These are phyloP conservation scores for Eimeria falciformis DNA, from an alignment of 169 alveolate species.

Conservation along the genomic window DNA sequence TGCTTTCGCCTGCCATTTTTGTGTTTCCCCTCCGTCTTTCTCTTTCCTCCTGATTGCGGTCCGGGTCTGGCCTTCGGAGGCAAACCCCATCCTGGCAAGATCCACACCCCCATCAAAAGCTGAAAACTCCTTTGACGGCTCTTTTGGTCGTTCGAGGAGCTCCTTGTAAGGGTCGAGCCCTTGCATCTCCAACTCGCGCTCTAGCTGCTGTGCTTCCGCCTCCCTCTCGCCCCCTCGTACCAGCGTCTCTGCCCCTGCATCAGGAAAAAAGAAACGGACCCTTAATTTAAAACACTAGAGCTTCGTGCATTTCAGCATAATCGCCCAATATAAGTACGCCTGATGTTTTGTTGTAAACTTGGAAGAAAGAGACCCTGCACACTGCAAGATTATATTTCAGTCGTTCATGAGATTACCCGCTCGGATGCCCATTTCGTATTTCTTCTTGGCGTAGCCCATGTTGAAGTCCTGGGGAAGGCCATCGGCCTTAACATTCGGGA, in stretches of 20 bases:
- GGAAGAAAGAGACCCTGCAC: no score
- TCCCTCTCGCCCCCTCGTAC: conserved; percentile 24
- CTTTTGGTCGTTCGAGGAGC: conserved; percentile 52
- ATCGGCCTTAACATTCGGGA: conserved; percentile 48
- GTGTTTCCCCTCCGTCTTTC: conserved; percentile 7
- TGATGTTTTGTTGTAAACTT: no score
- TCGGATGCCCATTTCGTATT: conserved; percentile 72
- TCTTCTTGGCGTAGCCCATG: conserved; percentile 45
- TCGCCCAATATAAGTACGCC: no score
- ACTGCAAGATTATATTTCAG: no score
- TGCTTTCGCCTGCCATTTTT: background rate
- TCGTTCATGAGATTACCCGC: conserved; percentile 40
- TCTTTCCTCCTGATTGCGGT: background rate
- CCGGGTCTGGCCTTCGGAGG: conserved; percentile 47
- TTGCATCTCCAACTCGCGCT: background rate
- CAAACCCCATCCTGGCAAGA: conserved; percentile 66
- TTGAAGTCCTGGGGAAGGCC: conserved; percentile 70
- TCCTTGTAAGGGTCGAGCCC: conserved; percentile 49
- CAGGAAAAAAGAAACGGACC: background rate
- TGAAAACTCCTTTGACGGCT: conserved; percentile 35
- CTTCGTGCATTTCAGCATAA: no score
- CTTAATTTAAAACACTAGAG: no score
- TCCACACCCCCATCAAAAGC: conserved; percentile 75
- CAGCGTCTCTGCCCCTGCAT: conserved; percentile 38
- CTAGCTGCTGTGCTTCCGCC: conserved; percentile 44